Evolutionary conservation across 2,329 filamentous ascomycete species (phyloP).

Genomic region (Penicillium sp.): DNA sequence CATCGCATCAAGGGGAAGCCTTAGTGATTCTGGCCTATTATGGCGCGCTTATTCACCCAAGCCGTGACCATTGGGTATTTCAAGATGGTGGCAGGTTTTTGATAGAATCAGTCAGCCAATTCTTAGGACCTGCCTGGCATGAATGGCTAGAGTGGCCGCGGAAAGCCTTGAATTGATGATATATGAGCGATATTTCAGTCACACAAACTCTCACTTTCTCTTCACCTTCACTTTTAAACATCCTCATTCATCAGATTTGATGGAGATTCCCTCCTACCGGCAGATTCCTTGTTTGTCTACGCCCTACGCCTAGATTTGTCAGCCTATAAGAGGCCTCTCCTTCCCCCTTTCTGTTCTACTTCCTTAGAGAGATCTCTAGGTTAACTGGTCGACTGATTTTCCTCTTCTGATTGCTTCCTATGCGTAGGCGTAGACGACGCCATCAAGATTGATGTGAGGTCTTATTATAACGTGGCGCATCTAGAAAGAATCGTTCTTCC

Average conservation of each 20-base stretch:
- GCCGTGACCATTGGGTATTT: slow-evolving; percentile 45
- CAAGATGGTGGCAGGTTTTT: slow-evolving; percentile 39
- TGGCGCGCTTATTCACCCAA: slow-evolving; percentile 44
- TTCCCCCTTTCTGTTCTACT: too few species aligned
- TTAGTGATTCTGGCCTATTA: slow-evolving; percentile 49
- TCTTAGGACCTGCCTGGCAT: slow-evolving; percentile 37
- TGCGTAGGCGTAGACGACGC: too few species aligned
- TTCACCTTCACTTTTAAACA: not conserved
- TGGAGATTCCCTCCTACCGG: too few species aligned
- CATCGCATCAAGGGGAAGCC: slow-evolving; percentile 39
- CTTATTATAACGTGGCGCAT: too few species aligned
- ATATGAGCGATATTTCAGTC: not conserved
- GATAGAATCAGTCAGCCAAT: slow-evolving; percentile 30
- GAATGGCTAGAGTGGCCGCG: slow-evolving; percentile 38
- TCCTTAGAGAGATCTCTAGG: too few species aligned
- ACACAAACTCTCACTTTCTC: not conserved
- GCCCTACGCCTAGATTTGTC: too few species aligned
- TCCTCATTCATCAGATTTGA: not conserved
- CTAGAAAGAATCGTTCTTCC: not conserved
- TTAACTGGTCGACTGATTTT: too few species aligned
- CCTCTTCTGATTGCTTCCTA: too few species aligned
- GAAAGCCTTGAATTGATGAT: not conserved
- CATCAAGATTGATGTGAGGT: not conserved
- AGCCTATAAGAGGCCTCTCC: too few species aligned
- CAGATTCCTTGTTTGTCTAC: too few species aligned